These are phyloP conservation scores for Acanthamoeba culbertsoni DNA, from an alignment of 208 protist species.

Conservation along the genomic window DNA sequence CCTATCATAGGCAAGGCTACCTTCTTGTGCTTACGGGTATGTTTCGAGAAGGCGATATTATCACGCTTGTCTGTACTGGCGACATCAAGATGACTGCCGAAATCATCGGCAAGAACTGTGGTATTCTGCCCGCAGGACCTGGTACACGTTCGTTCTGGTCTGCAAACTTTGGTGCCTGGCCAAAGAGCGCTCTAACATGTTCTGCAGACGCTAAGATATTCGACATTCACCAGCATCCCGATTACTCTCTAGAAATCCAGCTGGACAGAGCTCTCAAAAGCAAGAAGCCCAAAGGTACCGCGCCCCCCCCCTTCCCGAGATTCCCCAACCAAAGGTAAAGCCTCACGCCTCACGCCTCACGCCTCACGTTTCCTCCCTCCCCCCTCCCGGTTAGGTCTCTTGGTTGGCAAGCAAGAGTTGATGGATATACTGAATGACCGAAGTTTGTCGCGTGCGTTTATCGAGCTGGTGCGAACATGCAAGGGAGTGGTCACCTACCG, in stretches of 20 bases:
- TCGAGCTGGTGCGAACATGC: neutral
- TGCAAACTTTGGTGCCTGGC: neutral
- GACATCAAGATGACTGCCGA: slow-evolving; percentile 61
- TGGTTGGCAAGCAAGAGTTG: slow-evolving; percentile 54
- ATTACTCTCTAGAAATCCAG: slow-evolving; percentile 26
- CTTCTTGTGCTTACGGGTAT: neutral
- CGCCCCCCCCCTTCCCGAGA: neutral
- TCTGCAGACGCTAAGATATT: slow-evolving; percentile 2
- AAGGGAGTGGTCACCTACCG: slow-evolving; percentile 24
- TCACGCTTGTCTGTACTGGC: slow-evolving; percentile 55
- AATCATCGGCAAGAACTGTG: slow-evolving; percentile 57
- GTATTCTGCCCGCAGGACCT: slow-evolving; percentile 24
- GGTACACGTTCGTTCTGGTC: neutral
- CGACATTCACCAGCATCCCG: slow-evolving; percentile 47
- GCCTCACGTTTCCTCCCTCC: too few species aligned
- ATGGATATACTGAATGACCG: slow-evolving; percentile 48
- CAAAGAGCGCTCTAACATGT: neutral
- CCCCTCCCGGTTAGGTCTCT: neutral
- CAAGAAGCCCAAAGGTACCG: slow-evolving; percentile 7
- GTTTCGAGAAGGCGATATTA: slow-evolving; percentile 41
- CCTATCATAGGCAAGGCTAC: neutral
- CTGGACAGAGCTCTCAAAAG: slow-evolving; percentile 10
- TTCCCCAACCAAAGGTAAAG: neutral
- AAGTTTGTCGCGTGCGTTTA: neutral
- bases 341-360: too few species aligned